These are phyloP conservation scores for Pulveroboletus sp. DNA, from an alignment of 768 basidiomycete genomes.

Conservation along the genomic window DNA sequence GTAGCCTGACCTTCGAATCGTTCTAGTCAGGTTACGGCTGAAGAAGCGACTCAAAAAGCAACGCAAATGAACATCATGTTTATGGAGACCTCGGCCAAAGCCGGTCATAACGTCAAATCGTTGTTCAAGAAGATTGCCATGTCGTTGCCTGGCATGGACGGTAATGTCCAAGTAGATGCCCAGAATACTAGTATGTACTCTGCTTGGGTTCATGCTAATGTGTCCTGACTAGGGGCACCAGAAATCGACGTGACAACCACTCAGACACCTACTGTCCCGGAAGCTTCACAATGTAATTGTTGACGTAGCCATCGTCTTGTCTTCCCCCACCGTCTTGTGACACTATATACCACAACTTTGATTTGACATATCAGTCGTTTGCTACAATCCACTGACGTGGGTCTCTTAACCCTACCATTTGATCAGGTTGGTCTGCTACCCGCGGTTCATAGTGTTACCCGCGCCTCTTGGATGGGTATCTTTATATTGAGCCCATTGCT, in stretches of 20 bases:
- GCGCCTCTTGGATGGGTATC: slow-evolving; percentile 84
- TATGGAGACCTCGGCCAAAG: slow-evolving; percentile 99
- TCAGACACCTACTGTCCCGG: slow-evolving; percentile 63
- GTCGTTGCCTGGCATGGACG: slow-evolving; percentile 95
- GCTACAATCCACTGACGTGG: slow-evolving; percentile 8
- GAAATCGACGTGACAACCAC: slow-evolving; percentile 91
- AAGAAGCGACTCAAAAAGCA: slow-evolving; percentile 90
- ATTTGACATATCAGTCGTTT: slow-evolving; percentile 21
- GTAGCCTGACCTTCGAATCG: slow-evolving; percentile 7
- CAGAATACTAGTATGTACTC: slow-evolving; percentile 42
- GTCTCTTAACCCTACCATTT: slow-evolving; percentile 7
- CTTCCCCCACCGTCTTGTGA: slow-evolving; percentile 5
- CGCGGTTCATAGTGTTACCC: slow-evolving; percentile 97
- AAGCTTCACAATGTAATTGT: slow-evolving; percentile 84
- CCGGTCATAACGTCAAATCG: slow-evolving; percentile 98
- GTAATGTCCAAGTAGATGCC: slow-evolving; percentile 58
- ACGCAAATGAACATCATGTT: slow-evolving; percentile 93
- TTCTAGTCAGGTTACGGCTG: slow-evolving; percentile 92
- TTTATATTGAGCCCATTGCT: slow-evolving; percentile 86
- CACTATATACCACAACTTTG: slow-evolving; percentile 28
- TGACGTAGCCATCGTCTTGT: slow-evolving; percentile 32
- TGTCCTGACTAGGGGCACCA: slow-evolving; percentile 28
- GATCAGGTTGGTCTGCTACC: slow-evolving; percentile 28
- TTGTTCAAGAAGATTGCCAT: slow-evolving; percentile 99
- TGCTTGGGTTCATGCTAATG: neutral